Conservation (phyloP, 2,329 filamentous ascomycete genomes). For the Penicillium fuscoglaucum region DNA sequence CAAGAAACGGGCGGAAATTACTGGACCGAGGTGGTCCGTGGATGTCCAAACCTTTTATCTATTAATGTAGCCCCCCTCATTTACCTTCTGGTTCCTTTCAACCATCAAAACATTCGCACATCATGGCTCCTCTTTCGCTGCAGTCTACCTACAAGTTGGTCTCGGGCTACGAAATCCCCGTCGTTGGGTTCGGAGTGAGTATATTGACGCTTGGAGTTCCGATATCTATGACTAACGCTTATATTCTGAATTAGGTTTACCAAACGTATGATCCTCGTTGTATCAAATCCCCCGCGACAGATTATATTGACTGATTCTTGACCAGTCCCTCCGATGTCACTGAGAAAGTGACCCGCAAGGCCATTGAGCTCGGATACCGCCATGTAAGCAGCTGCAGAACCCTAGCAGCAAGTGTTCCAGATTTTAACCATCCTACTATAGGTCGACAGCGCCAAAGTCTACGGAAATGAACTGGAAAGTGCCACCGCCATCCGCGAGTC, state of each 20-base stretch:
- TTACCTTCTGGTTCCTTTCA: not conserved
- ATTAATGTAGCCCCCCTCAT: not conserved
- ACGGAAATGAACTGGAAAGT: constrained; percentile 59
- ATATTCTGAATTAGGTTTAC: constrained; percentile 34
- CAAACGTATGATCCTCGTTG: constrained; percentile 35
- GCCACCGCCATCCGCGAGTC: constrained; percentile 54
- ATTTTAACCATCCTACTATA: constrained; percentile 19
- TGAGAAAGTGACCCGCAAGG: constrained; percentile 59
- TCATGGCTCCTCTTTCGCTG: constrained; percentile 32
- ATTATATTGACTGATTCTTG: not conserved
- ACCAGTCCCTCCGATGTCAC: constrained; percentile 56
- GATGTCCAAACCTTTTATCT: not conserved
- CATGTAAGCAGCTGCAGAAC: constrained; percentile 46
- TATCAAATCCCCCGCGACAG: not conserved
- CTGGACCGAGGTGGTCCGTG: constrained; percentile 17
- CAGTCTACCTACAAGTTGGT: constrained; percentile 42
- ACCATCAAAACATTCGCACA: constrained; percentile 5
- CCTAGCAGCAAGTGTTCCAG: not conserved
- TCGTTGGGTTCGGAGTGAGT: constrained; percentile 46
- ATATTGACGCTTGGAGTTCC: not conserved
- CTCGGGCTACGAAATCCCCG: constrained; percentile 43
- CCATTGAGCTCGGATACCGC: constrained; percentile 57
- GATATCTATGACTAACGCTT: constrained; percentile 12
- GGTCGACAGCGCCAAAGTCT: constrained; percentile 60
- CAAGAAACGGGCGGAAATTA: constrained; percentile 15